Evolutionary conservation across 305 asterid species (phyloP), one percentile per base, ranked within the genome.

Genomic region (Plantago rigida): DNA sequence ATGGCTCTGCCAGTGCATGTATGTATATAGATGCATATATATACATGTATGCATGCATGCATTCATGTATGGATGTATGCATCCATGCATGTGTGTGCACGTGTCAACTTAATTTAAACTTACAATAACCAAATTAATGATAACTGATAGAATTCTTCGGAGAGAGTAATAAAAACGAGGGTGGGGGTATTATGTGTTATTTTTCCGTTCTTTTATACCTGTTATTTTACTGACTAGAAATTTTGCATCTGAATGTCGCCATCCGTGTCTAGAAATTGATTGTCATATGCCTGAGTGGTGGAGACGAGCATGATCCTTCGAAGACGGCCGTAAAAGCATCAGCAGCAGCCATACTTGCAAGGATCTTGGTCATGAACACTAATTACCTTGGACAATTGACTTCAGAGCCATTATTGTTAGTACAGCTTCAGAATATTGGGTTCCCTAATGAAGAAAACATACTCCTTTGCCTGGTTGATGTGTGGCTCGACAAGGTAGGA

Each of bases 401-500:
- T 24, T 79, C 94, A 48, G 95, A 88, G 63, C 84, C 87, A 45
- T 77, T 87, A 56, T 72, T 86, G 53, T 62, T 79, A 70, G 77
- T 77, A 65, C 85, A 74, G 73, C 85, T 86, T 64, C 94, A 88
- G 68, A 79, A 80, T 60, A 73, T 79, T 76, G 93, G 94, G 52
- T 77, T 84, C 77, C 83, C 95, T 45, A 74, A 63, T 65, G 95
- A 92, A 59, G 96, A 86, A 67, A 84, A 75, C 66, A 69, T 86
- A 73, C 95, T 92, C 61, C 93, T 92, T 75, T 83, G 95, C 85
- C 85, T 92, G 54, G 94, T 85, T 39, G 96, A 92, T 67, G 77
- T 86, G 50, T 92, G 99, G 99, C 94, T 88, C 49, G 99, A 92
- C 75, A 86, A 85, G 95, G 99, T 86, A 57, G 70, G 79, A 42